Conservation (phyloP, 495 filamentous ascomycete genomes). For the Penicillium bialowiezense region DNA sequence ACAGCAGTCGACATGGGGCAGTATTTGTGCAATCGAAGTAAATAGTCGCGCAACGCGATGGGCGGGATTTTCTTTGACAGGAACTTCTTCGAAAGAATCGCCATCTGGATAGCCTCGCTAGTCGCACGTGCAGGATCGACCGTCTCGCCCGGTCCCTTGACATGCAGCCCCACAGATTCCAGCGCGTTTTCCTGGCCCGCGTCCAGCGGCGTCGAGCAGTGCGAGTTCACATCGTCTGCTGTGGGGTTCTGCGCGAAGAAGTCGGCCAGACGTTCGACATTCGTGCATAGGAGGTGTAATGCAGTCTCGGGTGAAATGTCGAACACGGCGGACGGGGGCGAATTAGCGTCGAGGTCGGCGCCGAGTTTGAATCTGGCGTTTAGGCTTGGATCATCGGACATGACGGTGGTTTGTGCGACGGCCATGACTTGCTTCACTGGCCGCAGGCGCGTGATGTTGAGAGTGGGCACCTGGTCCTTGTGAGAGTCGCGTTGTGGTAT, state of each 20-base stretch:
- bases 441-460: background rate
- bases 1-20: slow-evolving; percentile 97
- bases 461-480: slow-evolving; percentile 1
- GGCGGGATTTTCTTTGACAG: slow-evolving; percentile 82
- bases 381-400: background rate
- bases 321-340: slow-evolving; percentile 56
- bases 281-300: slow-evolving; percentile 71
- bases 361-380: background rate
- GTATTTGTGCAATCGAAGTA: slow-evolving; percentile 79
- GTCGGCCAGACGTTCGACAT: slow-evolving; percentile 69
- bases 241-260: slow-evolving; percentile 66
- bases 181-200: slow-evolving; percentile 13
- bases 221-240: slow-evolving; percentile 21
- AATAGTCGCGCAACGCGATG: slow-evolving; percentile 79
- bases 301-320: slow-evolving; percentile 69
- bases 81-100: slow-evolving; percentile 79
- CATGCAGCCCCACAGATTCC: slow-evolving; percentile 31
- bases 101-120: slow-evolving; percentile 22
- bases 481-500: background rate
- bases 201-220: slow-evolving; percentile 55
- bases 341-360: background rate
- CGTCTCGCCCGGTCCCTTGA: slow-evolving; percentile 9
- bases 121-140: background rate
- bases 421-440: background rate
- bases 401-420: background rate